These are phyloP conservation scores for Nectriaceae sp. DNA, from an alignment of 2,329 filamentous ascomycete species.

Conservation along the genomic window DNA sequence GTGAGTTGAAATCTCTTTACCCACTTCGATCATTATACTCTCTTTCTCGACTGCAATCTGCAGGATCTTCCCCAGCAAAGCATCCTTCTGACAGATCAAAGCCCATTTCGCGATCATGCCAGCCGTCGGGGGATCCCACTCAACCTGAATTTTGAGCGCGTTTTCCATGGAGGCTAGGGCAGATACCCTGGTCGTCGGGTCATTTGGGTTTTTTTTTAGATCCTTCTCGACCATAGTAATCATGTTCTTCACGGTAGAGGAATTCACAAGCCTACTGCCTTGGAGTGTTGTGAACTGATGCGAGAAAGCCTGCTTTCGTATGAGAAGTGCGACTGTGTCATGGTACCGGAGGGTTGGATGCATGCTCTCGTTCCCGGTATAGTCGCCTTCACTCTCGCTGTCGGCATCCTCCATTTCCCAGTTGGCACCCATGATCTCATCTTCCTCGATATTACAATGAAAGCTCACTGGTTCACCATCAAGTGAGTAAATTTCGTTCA, in stretches of 20 bases:
- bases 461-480: constrained; percentile 1
- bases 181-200: background rate
- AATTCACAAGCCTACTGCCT: background rate
- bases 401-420: background rate
- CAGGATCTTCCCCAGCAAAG: background rate
- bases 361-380: constrained; percentile 7
- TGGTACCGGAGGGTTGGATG: constrained; percentile 4
- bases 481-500: background rate
- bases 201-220: constrained; percentile 1
- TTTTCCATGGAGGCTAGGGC: constrained; percentile 4
- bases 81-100: constrained; percentile 1
- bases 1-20: background rate
- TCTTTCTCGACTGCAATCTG: background rate
- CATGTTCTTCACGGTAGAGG: background rate
- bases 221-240: constrained; percentile 7
- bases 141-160: background rate
- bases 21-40: background rate
- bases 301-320: background rate
- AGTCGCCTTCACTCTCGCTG: constrained; percentile 6
- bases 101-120: constrained; percentile 8
- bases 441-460: background rate
- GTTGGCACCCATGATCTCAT: constrained; percentile 8
- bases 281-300: background rate
- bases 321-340: constrained; percentile 7
- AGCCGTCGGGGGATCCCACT: background rate